phyloP scores from a whole-genome alignment of 1,139 yeast genomes.

The Nakaseomyces sp. region DNA sequence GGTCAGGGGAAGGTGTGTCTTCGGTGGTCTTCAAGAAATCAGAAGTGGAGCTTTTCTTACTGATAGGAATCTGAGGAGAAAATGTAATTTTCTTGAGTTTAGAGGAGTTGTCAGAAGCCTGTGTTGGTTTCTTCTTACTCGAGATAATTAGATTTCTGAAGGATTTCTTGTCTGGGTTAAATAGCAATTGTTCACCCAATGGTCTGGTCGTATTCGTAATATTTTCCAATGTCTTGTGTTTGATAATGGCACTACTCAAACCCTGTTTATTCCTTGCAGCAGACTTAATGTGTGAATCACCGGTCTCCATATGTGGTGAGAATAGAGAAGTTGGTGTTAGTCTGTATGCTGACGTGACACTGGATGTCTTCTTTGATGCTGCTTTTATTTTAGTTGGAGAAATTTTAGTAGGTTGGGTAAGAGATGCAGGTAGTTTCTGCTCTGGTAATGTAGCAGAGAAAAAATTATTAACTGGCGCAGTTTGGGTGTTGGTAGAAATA shows the following conservation, averaged over 20 bases:
- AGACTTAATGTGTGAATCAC: neutral
- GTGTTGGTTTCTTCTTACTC: conserved; percentile 11
- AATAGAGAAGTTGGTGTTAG: conserved; percentile 37
- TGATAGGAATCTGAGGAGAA: conserved; percentile 14
- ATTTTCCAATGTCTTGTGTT: neutral
- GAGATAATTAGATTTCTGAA: conserved; percentile 22
- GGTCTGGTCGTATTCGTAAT: conserved; percentile 3
- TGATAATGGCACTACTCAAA: neutral
- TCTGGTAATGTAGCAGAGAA: neutral
- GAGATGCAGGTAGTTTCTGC: conserved; percentile 9
- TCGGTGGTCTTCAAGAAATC: conserved; percentile 10
- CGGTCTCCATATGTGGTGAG: conserved; percentile 13
- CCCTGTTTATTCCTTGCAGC: neutral
- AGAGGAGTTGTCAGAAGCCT: conserved; percentile 9
- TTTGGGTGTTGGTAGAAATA: conserved; percentile 6
- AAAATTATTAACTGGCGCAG: conserved; percentile 2
- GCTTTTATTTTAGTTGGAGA: conserved; percentile 32
- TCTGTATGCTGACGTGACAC: conserved; percentile 55
- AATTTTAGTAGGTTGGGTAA: conserved; percentile 50
- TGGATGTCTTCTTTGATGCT: conserved; percentile 48
- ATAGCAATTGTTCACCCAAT: conserved; percentile 13
- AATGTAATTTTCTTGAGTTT: conserved; percentile 17
- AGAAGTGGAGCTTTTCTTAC: conserved; percentile 12
- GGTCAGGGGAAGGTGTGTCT: conserved; percentile 15
- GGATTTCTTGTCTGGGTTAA: conserved; percentile 26